These are phyloP conservation scores for Artemisia tridentata DNA, from an alignment of 129 eudicot genomes.

Conservation along the genomic window DNA sequence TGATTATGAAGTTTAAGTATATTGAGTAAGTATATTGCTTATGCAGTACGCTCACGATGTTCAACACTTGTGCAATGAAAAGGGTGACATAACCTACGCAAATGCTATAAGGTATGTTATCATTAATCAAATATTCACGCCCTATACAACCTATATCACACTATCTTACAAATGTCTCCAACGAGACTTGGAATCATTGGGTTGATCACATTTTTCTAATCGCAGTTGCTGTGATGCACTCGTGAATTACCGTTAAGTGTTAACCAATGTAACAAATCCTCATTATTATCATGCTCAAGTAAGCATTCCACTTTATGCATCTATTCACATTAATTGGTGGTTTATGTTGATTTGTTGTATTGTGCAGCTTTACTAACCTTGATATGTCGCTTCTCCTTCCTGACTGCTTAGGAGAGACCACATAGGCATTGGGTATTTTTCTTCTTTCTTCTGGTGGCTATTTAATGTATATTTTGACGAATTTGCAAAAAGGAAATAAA, in stretches of 20 bases:
- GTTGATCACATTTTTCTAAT: not conserved
- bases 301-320: not conserved
- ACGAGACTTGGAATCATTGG: no score
- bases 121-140: not conserved
- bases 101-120: constrained; percentile 38
- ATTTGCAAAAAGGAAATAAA: no score
- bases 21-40: no score
- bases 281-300: not conserved
- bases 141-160: no score
- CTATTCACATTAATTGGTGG: not conserved
- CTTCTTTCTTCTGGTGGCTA: no score
- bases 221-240: not conserved
- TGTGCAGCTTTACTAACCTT: constrained; percentile 82
- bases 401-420: no score
- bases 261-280: not conserved
- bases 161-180: no score
- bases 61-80: constrained; percentile 39
- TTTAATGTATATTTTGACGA: no score
- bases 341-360: constrained; percentile 3
- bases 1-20: no score
- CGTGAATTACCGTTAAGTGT: not conserved
- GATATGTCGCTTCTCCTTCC: constrained; percentile 76
- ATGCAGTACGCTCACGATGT: constrained; percentile 43
- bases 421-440: no score
- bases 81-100: constrained; percentile 40